Evolutionary conservation across 1,284 basidiomycete genomes (phyloP).

Genomic region (Lignosus rhinocerotis): DNA sequence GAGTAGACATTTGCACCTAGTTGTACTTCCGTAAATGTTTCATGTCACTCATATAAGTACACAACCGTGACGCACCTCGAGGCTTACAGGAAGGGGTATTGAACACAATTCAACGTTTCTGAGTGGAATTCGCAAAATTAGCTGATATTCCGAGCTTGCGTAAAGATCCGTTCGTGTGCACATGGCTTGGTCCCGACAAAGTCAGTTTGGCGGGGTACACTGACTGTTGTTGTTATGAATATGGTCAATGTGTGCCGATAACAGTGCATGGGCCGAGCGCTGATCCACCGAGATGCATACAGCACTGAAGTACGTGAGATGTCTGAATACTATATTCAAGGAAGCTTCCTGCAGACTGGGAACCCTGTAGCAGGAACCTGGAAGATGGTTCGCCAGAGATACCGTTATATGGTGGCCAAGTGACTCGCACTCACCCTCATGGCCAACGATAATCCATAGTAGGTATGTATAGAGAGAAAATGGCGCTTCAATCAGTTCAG

Average conservation of each 20-base stretch:
- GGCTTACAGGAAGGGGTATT: background rate
- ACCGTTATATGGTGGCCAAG: too few relatives aligned
- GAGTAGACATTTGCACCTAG: background rate
- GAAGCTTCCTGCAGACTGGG: too few relatives aligned
- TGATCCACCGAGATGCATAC: background rate
- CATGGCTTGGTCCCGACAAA: background rate
- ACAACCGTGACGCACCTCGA: background rate
- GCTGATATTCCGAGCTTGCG: background rate
- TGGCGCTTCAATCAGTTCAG: too few relatives aligned
- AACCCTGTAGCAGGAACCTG: too few relatives aligned
- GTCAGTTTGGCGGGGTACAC: background rate
- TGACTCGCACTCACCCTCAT: too few relatives aligned
- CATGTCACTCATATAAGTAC: background rate
- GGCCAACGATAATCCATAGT: too few relatives aligned
- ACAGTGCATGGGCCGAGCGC: background rate
- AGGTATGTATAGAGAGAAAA: too few relatives aligned
- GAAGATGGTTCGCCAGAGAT: too few relatives aligned
- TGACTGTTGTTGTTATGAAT: constrained; percentile 3
- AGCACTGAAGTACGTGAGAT: background rate
- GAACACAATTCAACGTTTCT: background rate
- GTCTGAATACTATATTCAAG: background rate
- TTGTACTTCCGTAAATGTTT: background rate
- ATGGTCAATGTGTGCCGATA: background rate
- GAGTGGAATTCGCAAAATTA: background rate
- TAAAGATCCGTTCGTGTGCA: background rate